Evolutionary conservation across 495 filamentous ascomycete species (phyloP).

Genomic region (Lasiosphaeris hirsuta): DNA sequence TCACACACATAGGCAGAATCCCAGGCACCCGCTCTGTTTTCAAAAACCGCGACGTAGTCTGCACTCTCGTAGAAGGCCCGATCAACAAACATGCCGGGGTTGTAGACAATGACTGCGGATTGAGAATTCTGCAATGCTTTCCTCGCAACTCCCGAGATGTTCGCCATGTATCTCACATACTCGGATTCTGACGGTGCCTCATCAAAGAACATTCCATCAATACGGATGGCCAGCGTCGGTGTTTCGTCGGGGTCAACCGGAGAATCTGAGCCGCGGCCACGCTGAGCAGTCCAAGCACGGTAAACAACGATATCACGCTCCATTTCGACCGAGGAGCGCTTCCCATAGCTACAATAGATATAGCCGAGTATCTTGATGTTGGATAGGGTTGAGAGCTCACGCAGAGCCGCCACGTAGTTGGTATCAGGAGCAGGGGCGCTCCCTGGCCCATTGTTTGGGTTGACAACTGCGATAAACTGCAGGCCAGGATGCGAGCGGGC

Average conservation of each 20-base stretch:
- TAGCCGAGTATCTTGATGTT: conserved; percentile 56
- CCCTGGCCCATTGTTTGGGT: conserved; percentile 55
- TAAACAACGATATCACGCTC: conserved; percentile 35
- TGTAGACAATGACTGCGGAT: conserved; percentile 20
- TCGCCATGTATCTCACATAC: conserved; percentile 16
- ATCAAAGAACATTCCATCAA: conserved; percentile 26
- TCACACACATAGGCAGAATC: conserved; percentile 13
- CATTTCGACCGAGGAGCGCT: conserved; percentile 39
- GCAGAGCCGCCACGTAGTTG: conserved; percentile 51
- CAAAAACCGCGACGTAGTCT: conserved; percentile 29
- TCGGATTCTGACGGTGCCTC: conserved; percentile 14
- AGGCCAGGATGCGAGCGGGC: conserved; percentile 40
- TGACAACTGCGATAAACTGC: conserved; percentile 54
- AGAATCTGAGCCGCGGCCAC: background rate
- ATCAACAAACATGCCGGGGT: conserved; percentile 27
- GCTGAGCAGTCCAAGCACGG: background rate
- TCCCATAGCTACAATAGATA: conserved; percentile 50
- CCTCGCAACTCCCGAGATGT: background rate
- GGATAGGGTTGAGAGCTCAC: conserved; percentile 37
- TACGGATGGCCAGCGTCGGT: background rate
- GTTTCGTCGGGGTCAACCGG: background rate
- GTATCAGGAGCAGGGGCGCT: conserved; percentile 41
- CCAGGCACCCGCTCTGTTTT: conserved; percentile 24
- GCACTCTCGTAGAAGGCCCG: conserved; percentile 18
- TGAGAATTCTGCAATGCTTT: background rate